Base-by-base conservation (phyloP, 345 rosid species). In the Syzygium aqueum region DNA sequence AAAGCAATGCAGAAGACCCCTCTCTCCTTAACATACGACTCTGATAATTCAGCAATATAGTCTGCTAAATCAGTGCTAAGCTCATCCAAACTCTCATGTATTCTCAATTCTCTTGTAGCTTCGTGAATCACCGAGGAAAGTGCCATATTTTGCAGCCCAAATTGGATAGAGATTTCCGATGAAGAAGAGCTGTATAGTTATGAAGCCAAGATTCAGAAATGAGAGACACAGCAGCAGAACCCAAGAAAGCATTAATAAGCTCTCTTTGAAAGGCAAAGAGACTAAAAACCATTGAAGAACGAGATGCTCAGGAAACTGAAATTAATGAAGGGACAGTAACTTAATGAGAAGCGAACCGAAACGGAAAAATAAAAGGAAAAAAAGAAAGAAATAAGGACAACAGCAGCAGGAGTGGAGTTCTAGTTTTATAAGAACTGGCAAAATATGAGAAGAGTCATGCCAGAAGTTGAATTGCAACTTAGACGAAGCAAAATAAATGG, bases 1-100 rank as follows among this genome's bases (percentile, higher is more conserved):
- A 97, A 90, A 84, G 94, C 99, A 90, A 96, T 91, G 89, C 96
- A 94, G 93, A 96, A 95, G 86, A 91, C 92, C 22, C 96, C 98
- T 82, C 96, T 92, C 65, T 97, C 98, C 92, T 95, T 94, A 85
- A 95, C 96, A 0, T 94, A 95, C 23, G 93, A 94, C 91, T 97
- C 98, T 37, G 98, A 97, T 86, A 96, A 86, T 87, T 93, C 96
- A 86, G 96, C 97, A 92, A 96, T 90, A 87, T 94, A 94, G 89
- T 95, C 98, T 51, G 95, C 99, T 93, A 97, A 95, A 91, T 91
- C 96, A 50, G 93, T 93, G 89, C 92, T 91, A 84, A 97, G 94
- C 89, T 97, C 98, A 77, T 94, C 96, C 86, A 87, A 86, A 91
- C 87, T 90, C 91, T 97, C 99, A 88, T 93, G 95, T 92, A 97